Evolutionary conservation across 306 rosid species (phyloP).

Genomic region (Glycine latifolia): DNA sequence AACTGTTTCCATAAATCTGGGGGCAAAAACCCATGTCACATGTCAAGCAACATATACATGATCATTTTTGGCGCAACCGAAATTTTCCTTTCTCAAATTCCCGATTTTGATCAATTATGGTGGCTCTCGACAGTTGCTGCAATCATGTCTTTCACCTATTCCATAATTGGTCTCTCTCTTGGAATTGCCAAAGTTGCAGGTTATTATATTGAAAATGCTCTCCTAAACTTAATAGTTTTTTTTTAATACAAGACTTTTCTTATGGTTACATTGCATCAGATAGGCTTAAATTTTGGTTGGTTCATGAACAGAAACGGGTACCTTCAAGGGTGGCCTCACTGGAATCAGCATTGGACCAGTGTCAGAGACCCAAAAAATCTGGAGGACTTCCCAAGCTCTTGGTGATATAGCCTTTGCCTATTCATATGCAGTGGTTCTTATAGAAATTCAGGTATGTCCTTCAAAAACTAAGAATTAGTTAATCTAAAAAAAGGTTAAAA

Average conservation of each 20-base stretch:
- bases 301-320: constrained; percentile 58
- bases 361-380: constrained; percentile 55
- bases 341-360: constrained; percentile 56
- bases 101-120: constrained; percentile 72
- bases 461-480: not conserved
- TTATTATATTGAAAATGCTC: constrained; percentile 11
- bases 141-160: constrained; percentile 69
- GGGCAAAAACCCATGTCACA: constrained; percentile 58
- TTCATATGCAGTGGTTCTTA: constrained; percentile 65
- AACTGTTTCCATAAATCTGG: constrained; percentile 56
- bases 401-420: constrained; percentile 76
- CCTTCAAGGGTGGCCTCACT: constrained; percentile 56
- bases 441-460: constrained; percentile 67
- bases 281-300: constrained; percentile 25
- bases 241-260: not conserved
- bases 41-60: constrained; percentile 62
- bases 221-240: not conserved
- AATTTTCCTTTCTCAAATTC: constrained; percentile 66
- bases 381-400: constrained; percentile 72
- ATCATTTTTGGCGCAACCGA: constrained; percentile 53
- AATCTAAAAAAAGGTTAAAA: not conserved
- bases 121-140: constrained; percentile 76
- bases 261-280: not conserved
- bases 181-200: constrained; percentile 77
- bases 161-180: constrained; percentile 64